phyloP scores from a whole-genome alignment of 345 rosid species.

The Salix koriyanagi region DNA sequence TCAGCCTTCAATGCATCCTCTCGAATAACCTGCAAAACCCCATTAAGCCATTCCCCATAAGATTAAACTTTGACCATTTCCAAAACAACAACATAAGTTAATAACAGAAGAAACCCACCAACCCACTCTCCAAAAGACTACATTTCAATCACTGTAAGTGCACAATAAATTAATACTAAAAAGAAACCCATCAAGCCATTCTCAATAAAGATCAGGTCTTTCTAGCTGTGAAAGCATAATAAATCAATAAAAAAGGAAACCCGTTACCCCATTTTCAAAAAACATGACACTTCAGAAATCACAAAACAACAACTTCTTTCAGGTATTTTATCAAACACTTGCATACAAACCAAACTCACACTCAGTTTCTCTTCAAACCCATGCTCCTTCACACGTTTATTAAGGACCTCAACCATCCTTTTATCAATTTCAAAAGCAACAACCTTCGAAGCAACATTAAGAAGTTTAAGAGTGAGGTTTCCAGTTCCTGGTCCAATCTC shows the following conservation, averaged over 20 bases:
- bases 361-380: conserved; percentile 45
- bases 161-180: neutral
- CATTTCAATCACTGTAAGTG: neutral
- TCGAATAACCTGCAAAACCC: conserved; percentile 49
- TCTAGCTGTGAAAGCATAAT: neutral
- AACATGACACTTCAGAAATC: no score
- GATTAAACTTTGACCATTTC: neutral
- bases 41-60: neutral
- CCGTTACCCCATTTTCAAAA: neutral
- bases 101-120: neutral
- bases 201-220: neutral
- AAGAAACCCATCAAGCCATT: neutral
- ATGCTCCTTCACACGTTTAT: conserved; percentile 42
- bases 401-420: conserved; percentile 73
- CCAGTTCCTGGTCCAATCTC: conserved; percentile 96
- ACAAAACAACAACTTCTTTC: conserved; percentile 4
- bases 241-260: neutral
- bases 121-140: neutral
- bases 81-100: neutral
- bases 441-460: conserved; percentile 51
- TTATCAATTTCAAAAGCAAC: conserved; percentile 67
- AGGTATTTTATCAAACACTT: conserved; percentile 53
- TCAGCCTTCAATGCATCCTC: conserved; percentile 75
- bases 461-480: conserved; percentile 82
- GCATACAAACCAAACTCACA: conserved; percentile 33